phyloP scores from a whole-genome alignment of 2,329 filamentous ascomycete species.

The Alternaria gansuensis region DNA sequence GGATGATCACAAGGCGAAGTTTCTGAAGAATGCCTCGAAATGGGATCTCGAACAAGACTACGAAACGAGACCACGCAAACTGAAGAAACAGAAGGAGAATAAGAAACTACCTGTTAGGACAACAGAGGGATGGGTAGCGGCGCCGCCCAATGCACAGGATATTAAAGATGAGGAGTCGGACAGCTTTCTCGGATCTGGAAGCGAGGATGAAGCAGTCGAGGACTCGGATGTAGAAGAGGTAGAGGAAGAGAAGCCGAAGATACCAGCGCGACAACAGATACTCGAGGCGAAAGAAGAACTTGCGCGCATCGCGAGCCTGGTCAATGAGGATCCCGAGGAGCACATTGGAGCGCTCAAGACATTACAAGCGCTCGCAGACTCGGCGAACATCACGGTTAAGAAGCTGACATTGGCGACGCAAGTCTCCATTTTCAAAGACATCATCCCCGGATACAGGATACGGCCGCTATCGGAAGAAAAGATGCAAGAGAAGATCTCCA shows the following conservation, averaged over 20 bases:
- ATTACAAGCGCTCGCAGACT: conserved; percentile 76
- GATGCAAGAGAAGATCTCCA: conserved; percentile 81
- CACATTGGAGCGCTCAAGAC: conserved; percentile 81
- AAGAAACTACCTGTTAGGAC: conserved; percentile 88
- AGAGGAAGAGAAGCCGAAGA: conserved; percentile 65
- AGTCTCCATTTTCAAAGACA: conserved; percentile 89
- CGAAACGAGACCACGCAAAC: conserved; percentile 79
- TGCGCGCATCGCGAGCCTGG: conserved; percentile 77
- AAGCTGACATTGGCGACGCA: conserved; percentile 89
- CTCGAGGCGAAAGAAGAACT: conserved; percentile 90
- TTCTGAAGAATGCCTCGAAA: conserved; percentile 76
- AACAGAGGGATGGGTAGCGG: conserved; percentile 75
- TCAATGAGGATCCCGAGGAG: conserved; percentile 95
- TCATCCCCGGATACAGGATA: conserved; percentile 96
- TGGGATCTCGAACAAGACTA: conserved; percentile 96
- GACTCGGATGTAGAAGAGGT: conserved; percentile 53
- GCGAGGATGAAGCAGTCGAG: conserved; percentile 61
- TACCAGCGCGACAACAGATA: conserved; percentile 82
- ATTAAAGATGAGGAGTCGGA: conserved; percentile 66
- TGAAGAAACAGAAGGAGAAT: conserved; percentile 74
- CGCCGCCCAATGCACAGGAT: conserved; percentile 52
- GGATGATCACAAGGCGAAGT: conserved; percentile 58
- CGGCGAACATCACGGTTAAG: conserved; percentile 75
- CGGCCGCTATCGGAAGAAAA: conserved; percentile 79
- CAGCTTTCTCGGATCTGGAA: conserved; percentile 69